Conservation (phyloP, 2,329 filamentous ascomycete species). For the Phialemonium atrogriseum region DNA sequence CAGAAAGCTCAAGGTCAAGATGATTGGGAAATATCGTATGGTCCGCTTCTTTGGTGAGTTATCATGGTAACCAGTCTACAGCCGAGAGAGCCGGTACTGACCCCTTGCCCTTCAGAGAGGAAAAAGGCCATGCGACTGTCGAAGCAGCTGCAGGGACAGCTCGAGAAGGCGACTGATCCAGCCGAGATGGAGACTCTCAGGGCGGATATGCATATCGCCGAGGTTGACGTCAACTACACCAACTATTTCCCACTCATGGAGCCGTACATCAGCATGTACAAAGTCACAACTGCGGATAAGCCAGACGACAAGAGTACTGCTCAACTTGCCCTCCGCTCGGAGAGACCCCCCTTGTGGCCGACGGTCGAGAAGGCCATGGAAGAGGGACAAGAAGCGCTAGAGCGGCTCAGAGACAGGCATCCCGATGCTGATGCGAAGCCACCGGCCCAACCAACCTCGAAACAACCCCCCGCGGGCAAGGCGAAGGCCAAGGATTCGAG, state of each 20-base stretch:
- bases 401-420: constrained; percentile 46
- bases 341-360: constrained; percentile 57
- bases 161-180: constrained; percentile 41
- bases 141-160: constrained; percentile 54
- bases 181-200: constrained; percentile 44
- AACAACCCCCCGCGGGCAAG: constrained; percentile 3
- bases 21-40: constrained; percentile 77
- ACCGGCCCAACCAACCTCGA: constrained; percentile 4
- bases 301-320: constrained; percentile 29
- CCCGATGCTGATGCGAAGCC: constrained; percentile 15
- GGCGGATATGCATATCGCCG: constrained; percentile 54
- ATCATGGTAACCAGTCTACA: constrained; percentile 5
- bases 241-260: constrained; percentile 64
- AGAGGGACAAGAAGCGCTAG: constrained; percentile 42
- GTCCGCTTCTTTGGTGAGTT: constrained; percentile 70
- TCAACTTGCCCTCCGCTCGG: constrained; percentile 32
- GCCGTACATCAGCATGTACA: constrained; percentile 59
- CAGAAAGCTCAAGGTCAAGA: constrained; percentile 55
- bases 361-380: constrained; percentile 57
- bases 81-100: no score
- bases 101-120: constrained; percentile 40
- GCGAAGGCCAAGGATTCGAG: constrained; percentile 1
- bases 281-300: constrained; percentile 21
- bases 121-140: constrained; percentile 62
- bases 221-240: constrained; percentile 71